Base-by-base conservation (phyloP, 352 stramenopile genomes). In the Globisporangium cylindrosporum region DNA sequence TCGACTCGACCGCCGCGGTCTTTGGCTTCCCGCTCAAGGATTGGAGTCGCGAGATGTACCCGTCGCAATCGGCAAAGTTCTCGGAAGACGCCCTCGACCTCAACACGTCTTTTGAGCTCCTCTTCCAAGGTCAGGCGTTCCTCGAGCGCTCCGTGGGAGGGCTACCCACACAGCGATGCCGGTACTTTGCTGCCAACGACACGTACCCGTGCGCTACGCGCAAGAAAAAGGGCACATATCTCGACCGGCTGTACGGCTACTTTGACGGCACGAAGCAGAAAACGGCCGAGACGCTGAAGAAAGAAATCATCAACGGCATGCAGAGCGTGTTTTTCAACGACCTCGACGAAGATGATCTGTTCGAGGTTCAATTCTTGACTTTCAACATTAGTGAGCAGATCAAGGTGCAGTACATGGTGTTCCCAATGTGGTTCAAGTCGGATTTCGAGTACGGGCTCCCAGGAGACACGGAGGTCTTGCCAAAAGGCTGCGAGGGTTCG, bases 61-160 rank as follows among this genome's bases (percentile, higher is more conserved):
- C 71, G 3, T 29, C 69, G 3, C 22, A 29, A 2, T 36, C 48
- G n/a, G n/a, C 34, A 15, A 18, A 4, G 8, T 61, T 70, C 41
- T 66, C 43, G 25, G 61, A 62, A 24, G 36, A 32, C 8, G 34
- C 10, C 1, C 46, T 78, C 8, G 57, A 64, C 18, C 32, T 73
- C 18, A 27, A 71, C 27, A 73, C 61, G 18, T 61, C 65, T 7
- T 75, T 78, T 29, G 66, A 78, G 65, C 65, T 78, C 24, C 43
- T 71, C 9, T 75, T 78, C 18, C 72, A 78, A 27, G 72, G 72
- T n/a, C 65, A 73, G 57, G 69, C 72, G 5, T 34, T 78, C 0
- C 49, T 78, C 22, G 65, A 78, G 51, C 69, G 69, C 41, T 34
- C 55, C 9, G 43, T 70, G 25, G 68, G 62, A 10, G 53, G 54